These are phyloP conservation scores for Logfia minima DNA, from an alignment of 129 eudicot species.

Conservation along the genomic window DNA sequence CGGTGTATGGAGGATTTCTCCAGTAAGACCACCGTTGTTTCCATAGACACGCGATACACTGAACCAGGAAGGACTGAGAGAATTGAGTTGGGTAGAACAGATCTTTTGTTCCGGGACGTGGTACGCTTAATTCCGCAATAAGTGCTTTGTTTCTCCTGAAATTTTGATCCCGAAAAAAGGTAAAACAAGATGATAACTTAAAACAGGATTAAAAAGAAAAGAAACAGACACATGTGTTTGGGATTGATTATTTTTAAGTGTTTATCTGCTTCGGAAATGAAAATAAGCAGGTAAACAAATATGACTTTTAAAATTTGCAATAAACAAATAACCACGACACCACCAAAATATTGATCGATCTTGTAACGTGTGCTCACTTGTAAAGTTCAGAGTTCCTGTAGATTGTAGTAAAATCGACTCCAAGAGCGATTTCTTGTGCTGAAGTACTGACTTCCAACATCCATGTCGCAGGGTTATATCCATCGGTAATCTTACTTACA, in stretches of 20 bases:
- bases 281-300: too few relatives aligned
- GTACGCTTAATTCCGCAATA: slow-evolving; percentile 28
- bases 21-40: slow-evolving; percentile 58
- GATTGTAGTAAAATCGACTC: slow-evolving; percentile 47
- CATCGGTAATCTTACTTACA: slow-evolving; percentile 57
- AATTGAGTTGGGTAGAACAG: slow-evolving; percentile 35
- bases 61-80: slow-evolving; percentile 44
- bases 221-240: neutral
- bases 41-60: slow-evolving; percentile 51
- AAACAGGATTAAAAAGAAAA: neutral
- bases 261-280: too few relatives aligned
- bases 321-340: too few relatives aligned
- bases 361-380: slow-evolving; percentile 27
- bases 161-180: neutral
- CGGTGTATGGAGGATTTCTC: slow-evolving; percentile 53
- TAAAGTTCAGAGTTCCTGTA: slow-evolving; percentile 61
- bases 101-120: slow-evolving; percentile 29
- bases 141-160: slow-evolving; percentile 28
- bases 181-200: neutral
- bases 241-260: too few relatives aligned
- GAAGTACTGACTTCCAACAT: slow-evolving; percentile 63
- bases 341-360: neutral
- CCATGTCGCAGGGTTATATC: slow-evolving; percentile 77
- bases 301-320: too few relatives aligned
- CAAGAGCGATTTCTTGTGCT: slow-evolving; percentile 52